Conservation (phyloP, 169 alveolate genomes). For the Plasmodium relictum region DNA sequence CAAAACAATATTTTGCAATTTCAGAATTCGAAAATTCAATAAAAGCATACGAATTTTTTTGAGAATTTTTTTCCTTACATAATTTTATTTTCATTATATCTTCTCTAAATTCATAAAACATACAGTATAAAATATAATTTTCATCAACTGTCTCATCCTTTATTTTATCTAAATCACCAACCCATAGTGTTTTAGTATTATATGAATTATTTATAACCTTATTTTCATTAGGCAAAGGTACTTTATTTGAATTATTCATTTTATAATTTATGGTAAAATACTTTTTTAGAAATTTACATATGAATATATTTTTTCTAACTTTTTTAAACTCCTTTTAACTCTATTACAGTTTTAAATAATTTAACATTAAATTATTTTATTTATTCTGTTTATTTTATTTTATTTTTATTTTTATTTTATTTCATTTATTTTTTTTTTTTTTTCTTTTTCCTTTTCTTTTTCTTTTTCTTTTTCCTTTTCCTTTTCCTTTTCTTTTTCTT, state of each 20-base stretch:
- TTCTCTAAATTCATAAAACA: conserved; percentile 74
- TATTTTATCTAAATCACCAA: conserved; percentile 65
- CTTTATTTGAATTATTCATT: conserved; percentile 40
- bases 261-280: too few species aligned
- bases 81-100: conserved; percentile 74
- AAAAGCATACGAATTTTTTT: conserved; percentile 69
- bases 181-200: conserved; percentile 73
- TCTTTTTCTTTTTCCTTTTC: conserved; percentile 2
- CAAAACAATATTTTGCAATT: conserved; percentile 72
- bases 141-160: conserved; percentile 73
- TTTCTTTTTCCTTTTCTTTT: conserved; percentile 1
- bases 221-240: conserved; percentile 7
- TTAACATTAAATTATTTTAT: too few species aligned
- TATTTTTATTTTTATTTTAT: too few species aligned
- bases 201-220: conserved; percentile 18
- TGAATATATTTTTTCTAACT: too few species aligned
- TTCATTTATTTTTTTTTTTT: background rate
- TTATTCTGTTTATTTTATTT: too few species aligned
- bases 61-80: conserved; percentile 64
- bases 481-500: conserved; percentile 1
- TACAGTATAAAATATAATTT: conserved; percentile 61
- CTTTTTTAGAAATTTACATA: background rate
- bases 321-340: too few species aligned
- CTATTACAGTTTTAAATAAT: too few species aligned
- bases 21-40: conserved; percentile 62